Base-by-base conservation (phyloP, 179 eudicot species). In the Silene coronaria region DNA sequence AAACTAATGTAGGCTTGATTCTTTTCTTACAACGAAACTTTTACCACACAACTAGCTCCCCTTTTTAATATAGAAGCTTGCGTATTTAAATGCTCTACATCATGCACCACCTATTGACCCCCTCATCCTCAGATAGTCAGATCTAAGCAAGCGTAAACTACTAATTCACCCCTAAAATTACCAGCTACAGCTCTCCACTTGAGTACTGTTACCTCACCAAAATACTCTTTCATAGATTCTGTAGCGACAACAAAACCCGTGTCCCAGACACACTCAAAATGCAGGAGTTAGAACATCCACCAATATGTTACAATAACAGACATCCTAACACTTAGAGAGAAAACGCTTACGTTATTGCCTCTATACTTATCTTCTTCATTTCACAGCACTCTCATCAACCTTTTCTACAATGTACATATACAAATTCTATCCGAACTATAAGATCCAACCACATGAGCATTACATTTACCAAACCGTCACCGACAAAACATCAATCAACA, bases 301-400 rank as follows among this genome's bases (percentile, higher is more conserved):
- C 23, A 58, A 58, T 61, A 61, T 1, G 14, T 30, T 30, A 27
- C 68, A 2, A 64, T 64, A 2, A 8, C 38, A 64, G 17, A 14
- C 19, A 26, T 23, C 11, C 45, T 19, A 28, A 32, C 19, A 19
- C 63, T 21, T 9, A 63, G 13, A 64, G 36, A 64, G 5, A 2
- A 27, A 65, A 28, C 42, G 34, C 45, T 12, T 27, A 68, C 30
- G 19, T 8, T 58, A 22, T 68, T 45, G 23, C 57, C 8, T 12
- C 57, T 68, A 38, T 68, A 27, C 58, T 5, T 12, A 42, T 68
- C 58, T 12, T 16, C 57, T 13, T 45, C 21, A 22, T 45, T 51
- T 38, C 72, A 38, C 57, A 68, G 23, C 32, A 68, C 72, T 22
- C 10, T 28, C 70, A 36, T 67, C 70, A 24, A 27, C 48, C 48